Evolutionary conservation across 345 rosid species (phyloP), one percentile per base, ranked within the genome.

Genomic region (Geranium rotundifolium): DNA sequence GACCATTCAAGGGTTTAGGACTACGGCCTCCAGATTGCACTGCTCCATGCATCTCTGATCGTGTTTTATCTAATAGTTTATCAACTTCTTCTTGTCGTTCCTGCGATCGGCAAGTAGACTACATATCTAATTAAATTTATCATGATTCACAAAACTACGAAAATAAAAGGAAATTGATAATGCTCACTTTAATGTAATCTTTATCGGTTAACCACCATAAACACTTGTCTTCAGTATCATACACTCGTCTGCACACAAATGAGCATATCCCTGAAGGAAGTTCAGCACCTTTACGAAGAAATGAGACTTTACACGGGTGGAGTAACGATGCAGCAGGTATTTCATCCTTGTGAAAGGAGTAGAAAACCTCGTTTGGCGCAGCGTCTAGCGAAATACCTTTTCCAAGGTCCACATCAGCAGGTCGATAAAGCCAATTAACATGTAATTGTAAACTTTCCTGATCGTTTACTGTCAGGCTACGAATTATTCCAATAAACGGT

Each of bases 171-270:
- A 29, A 15, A 20, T 50, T 18, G 30, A 18, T 23, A 54, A 17
- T 16, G 77, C 91, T 83, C 80, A 92, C 98, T 85, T 85, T 74
- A 63, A 82, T 84, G 75, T 85, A 86, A 67, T 89, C 77, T 81
- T 82, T 86, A 80, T 93, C 99, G 59, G 95, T 93, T 66, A 89
- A 81, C 97, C 99, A 93, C 95, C 99, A 87, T 71, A 89, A 69
- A 76, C 95, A 68, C 67, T 77, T 71, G 72, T 85, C 84, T 3
- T 64, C 69, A 71, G 83, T 82, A 66, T 93, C 99, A 60, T 89
- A 93, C 68, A 89, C 96, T 67, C 89, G 82, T 68, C 90, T 66
- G 65, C 99, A 93, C 49, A 93, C 91, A 69, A 85, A 87, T 2
- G 96, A 93, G 67, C 77, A 79, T 67, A 90, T 64, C 15, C 90